Conservation (phyloP, 768 basidiomycete species). For the Xerocomus potaroensis region DNA sequence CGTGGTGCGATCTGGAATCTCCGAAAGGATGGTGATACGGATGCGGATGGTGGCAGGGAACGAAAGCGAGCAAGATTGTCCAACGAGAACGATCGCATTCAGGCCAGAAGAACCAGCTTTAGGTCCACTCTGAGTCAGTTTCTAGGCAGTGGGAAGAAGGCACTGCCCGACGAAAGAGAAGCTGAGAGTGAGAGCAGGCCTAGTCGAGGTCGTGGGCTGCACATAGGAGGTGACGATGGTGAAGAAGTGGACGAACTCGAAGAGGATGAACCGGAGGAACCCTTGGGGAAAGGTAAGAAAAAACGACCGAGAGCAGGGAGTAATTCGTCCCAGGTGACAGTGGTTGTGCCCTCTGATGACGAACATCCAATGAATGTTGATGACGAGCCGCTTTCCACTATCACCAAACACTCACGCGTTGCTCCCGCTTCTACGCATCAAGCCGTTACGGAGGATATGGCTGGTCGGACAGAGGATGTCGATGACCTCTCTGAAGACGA, state of each 20-base stretch:
- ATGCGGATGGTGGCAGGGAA: conserved; percentile 19
- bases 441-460: background rate
- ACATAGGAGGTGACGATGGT: background rate
- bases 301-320: conserved; percentile 12
- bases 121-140: conserved; percentile 49
- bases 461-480: background rate
- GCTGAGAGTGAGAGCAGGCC: conserved; percentile 8
- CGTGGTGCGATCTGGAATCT: conserved; percentile 48
- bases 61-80: conserved; percentile 36
- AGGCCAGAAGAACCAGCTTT: conserved; percentile 33
- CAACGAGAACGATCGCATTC: conserved; percentile 4
- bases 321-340: conserved; percentile 17
- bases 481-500: conserved; percentile 13
- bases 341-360: conserved; percentile 21
- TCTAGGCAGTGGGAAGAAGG: conserved; percentile 44
- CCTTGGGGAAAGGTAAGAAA: background rate
- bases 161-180: conserved; percentile 13
- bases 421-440: background rate
- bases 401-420: conserved; percentile 9
- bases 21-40: conserved; percentile 12
- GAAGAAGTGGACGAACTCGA: conserved; percentile 20
- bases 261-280: background rate
- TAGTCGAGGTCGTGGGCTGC: conserved; percentile 2
- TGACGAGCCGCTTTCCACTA: conserved; percentile 15
- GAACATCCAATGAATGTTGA: conserved; percentile 27